Percentiles rank a stretch among this genome's conserved stretches.
phyloP scores from a whole-genome alignment of 176 grass and related monocot species.

The Tillandsia leiboldiana region DNA sequence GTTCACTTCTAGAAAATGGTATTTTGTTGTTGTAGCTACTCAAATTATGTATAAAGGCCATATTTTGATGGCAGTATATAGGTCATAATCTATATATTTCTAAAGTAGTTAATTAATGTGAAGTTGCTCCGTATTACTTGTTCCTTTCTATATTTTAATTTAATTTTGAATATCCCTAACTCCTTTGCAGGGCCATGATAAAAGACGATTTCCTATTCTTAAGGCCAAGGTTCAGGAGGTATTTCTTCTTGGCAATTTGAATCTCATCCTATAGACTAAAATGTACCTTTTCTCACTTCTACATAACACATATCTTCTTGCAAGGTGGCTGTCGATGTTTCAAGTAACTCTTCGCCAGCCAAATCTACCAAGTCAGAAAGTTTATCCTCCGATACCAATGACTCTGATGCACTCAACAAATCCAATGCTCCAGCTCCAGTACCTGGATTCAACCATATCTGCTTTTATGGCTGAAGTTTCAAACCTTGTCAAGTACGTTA shows the following conservation, averaged over 20 bases:
- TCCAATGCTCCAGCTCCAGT: constrained; percentile 13
- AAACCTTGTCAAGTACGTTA: constrained; percentile 35
- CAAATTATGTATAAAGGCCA: too few relatives aligned
- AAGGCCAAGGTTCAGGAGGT: constrained; percentile 30
- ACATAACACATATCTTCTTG: constrained; percentile 8
- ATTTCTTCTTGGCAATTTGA: constrained; percentile 10
- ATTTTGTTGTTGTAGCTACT: too few relatives aligned
- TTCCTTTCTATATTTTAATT: neutral
- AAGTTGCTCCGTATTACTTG: neutral
- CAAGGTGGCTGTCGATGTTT: constrained; percentile 29
- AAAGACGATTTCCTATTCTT: constrained; percentile 23
- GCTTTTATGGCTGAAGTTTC: constrained; percentile 37
- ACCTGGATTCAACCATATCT: constrained; percentile 27
- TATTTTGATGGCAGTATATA: too few relatives aligned
- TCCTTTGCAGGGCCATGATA: constrained; percentile 19
- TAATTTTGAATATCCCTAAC: neutral
- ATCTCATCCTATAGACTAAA: constrained; percentile 11
- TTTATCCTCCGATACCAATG: constrained; percentile 14
- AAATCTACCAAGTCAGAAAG: constrained; percentile 14
- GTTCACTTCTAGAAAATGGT: too few relatives aligned
- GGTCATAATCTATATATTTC: neutral
- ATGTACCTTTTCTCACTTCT: neutral
- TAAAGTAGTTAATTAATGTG: neutral
- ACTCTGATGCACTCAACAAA: neutral
- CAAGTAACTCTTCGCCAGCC: constrained; percentile 22